These are phyloP conservation scores for Pyrenochaeta sp. DNA, from an alignment of 2,329 filamentous ascomycete species.

Conservation along the genomic window DNA sequence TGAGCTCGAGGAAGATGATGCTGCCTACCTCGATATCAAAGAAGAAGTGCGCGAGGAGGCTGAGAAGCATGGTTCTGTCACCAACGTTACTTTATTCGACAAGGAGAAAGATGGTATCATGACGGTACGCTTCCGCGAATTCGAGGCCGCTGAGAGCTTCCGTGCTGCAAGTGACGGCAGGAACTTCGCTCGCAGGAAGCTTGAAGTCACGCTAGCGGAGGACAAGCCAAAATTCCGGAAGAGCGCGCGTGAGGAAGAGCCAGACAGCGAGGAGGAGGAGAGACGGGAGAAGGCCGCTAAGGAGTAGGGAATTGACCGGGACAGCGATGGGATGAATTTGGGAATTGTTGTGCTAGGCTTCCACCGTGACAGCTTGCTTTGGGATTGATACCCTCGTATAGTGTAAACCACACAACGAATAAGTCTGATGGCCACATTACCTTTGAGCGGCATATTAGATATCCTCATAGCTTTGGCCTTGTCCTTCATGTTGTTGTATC, in stretches of 20 bases:
- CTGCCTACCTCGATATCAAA: slow-evolving; percentile 87
- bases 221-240: slow-evolving; percentile 44
- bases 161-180: slow-evolving; percentile 27
- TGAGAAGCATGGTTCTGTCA: slow-evolving; percentile 83
- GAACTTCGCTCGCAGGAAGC: slow-evolving; percentile 21
- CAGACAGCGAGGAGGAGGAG: slow-evolving; percentile 39
- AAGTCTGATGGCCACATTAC: not conserved
- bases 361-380: not conserved
- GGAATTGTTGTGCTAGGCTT: not conserved
- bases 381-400: slow-evolving; percentile 10
- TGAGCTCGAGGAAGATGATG: slow-evolving; percentile 85
- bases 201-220: slow-evolving; percentile 34
- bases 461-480: too few relatives aligned
- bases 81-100: slow-evolving; percentile 91
- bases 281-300: slow-evolving; percentile 14
- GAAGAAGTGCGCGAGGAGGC: slow-evolving; percentile 94
- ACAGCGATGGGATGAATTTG: not conserved
- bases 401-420: not conserved
- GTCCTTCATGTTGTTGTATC: too few relatives aligned
- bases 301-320: not conserved
- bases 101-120: slow-evolving; percentile 84
- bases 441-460: not conserved
- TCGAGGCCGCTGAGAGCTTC: slow-evolving; percentile 64
- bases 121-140: slow-evolving; percentile 80
- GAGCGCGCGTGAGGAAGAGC: slow-evolving; percentile 26